Percentiles rank a stretch among this genome's conserved stretches.
phyloP scores from a whole-genome alignment of 1,139 yeast genomes.

The Pichia sp. region DNA sequence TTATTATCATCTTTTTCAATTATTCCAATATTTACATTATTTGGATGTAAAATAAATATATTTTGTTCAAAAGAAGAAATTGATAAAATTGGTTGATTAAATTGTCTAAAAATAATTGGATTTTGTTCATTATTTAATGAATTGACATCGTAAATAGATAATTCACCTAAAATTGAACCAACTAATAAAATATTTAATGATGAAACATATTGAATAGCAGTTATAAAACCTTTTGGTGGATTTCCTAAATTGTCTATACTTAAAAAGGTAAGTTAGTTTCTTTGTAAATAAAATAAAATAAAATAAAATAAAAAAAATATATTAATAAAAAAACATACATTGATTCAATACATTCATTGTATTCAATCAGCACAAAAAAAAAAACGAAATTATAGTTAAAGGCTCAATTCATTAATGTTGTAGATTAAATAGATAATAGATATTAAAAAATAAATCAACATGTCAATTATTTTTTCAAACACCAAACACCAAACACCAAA shows the following conservation, averaged over 20 bases:
- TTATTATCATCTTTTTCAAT: no score
- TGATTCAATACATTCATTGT: no score
- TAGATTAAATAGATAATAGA: no score
- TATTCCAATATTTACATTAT: background rate
- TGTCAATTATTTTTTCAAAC: no score
- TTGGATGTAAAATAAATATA: conserved; percentile 5
- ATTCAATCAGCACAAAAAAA: background rate
- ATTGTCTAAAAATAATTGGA: background rate
- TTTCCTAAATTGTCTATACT: background rate
- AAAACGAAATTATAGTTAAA: background rate
- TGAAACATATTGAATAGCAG: conserved; percentile 1
- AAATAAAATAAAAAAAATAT: no score
- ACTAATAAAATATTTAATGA: background rate
- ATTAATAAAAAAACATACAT: no score
- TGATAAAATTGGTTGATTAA: conserved; percentile 2
- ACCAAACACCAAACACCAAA: no score
- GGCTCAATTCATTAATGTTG: no score
- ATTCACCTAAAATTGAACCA: conserved; percentile 8
- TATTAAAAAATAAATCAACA: no score
- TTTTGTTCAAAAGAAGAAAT: conserved; percentile 2
- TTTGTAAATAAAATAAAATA: no score
- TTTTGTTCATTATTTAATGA: background rate
- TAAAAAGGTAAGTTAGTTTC: no score
- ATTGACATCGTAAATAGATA: conserved; percentile 1
- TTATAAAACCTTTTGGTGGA: conserved; percentile 6